Evolutionary conservation across 371 early-diverging fungal species (phyloP).

Genomic region (Capniomyces stellatus): DNA sequence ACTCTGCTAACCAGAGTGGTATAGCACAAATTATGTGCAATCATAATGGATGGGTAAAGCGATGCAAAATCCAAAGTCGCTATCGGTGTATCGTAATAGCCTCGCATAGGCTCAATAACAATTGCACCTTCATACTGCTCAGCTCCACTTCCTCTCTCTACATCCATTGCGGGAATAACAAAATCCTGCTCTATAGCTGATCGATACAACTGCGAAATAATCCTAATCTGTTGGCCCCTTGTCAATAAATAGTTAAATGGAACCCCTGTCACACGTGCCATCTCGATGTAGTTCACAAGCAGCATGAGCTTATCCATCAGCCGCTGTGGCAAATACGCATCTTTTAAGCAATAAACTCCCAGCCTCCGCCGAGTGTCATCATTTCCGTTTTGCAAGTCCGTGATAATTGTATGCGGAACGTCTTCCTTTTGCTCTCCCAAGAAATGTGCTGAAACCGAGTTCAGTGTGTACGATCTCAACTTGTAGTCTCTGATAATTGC

Average conservation of each 20-base stretch:
- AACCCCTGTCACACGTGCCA: constrained; percentile 97
- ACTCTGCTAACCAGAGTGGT: constrained; percentile 65
- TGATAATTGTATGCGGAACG: constrained; percentile 96
- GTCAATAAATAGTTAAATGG: constrained; percentile 92
- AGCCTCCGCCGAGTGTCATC: constrained; percentile 92
- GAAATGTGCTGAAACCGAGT: constrained; percentile 94
- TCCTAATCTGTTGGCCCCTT: constrained; percentile 97
- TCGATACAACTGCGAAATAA: constrained; percentile 90
- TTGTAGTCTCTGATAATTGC: constrained; percentile 97
- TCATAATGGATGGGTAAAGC: constrained; percentile 99
- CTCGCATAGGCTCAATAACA: constrained; percentile 96
- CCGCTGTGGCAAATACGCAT: constrained; percentile 93
- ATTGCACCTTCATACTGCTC: constrained; percentile 98
- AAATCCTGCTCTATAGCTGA: constrained; percentile 70
- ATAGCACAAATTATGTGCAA: constrained; percentile 99
- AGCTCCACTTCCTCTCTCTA: constrained; percentile 40
- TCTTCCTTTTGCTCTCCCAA: constrained; percentile 99
- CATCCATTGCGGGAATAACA: constrained; percentile 80
- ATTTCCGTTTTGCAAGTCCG: constrained; percentile 88
- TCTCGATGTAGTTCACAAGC: constrained; percentile 95
- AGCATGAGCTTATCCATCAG: constrained; percentile 96
- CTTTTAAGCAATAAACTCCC: constrained; percentile 98
- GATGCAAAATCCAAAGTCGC: constrained; percentile 99
- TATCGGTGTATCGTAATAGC: constrained; percentile 93
- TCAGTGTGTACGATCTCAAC: constrained; percentile 92